phyloP scores from a whole-genome alignment of 2,329 filamentous ascomycete species.

The Pyricularia grisea region DNA sequence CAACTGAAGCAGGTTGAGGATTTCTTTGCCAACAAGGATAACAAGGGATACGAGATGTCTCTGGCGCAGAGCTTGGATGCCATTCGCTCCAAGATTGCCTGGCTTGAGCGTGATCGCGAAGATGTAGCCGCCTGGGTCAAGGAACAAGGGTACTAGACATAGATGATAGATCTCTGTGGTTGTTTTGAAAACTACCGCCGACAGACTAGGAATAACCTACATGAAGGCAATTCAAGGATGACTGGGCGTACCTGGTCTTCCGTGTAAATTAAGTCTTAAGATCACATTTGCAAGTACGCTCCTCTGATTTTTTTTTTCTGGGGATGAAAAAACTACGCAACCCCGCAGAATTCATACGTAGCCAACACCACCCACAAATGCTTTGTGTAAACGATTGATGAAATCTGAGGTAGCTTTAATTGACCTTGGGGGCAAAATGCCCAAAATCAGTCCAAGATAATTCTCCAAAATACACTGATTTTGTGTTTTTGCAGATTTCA shows the following conservation, averaged over 20 bases:
- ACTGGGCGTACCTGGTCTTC: background rate
- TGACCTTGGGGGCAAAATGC: no score
- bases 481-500: background rate
- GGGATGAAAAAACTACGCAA: no score
- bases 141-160: slow-evolving; percentile 20
- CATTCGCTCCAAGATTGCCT: slow-evolving; percentile 75
- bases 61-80: slow-evolving; percentile 84
- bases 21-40: slow-evolving; percentile 78
- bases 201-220: background rate
- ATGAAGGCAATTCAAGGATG: background rate
- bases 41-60: slow-evolving; percentile 75
- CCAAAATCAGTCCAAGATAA: no score
- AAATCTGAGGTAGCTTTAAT: background rate
- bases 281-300: background rate
- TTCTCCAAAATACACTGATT: no score
- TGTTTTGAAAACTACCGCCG: background rate
- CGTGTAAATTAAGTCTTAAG: background rate
- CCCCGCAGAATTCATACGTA: background rate
- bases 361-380: background rate
- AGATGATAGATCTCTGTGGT: background rate
- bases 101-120: slow-evolving; percentile 65
- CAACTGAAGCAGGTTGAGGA: slow-evolving; percentile 67
- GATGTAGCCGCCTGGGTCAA: slow-evolving; percentile 48
- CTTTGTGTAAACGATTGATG: background rate
- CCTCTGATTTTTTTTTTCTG: background rate